These are phyloP conservation scores for Apiotrichum brassicae DNA, from an alignment of 1,284 basidiomycete genomes.

Conservation along the genomic window DNA sequence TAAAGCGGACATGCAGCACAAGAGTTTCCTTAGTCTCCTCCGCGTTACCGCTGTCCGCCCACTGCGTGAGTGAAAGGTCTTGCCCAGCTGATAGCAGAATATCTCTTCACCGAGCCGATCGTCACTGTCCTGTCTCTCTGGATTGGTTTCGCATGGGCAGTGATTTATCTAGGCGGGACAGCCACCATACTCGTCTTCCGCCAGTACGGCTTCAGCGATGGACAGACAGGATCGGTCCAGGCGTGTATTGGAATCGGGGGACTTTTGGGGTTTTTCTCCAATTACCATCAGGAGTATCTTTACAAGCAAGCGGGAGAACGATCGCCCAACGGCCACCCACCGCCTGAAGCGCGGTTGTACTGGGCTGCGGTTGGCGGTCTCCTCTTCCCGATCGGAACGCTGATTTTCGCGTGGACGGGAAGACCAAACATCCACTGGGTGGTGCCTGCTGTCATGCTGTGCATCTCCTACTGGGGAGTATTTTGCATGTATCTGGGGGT, in stretches of 20 bases:
- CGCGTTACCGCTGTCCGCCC: conserved; percentile 39
- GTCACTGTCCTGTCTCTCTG: conserved; percentile 48
- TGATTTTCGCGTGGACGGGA: conserved; percentile 42
- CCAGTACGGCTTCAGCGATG: conserved; percentile 36
- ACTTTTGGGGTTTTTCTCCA: conserved; percentile 64
- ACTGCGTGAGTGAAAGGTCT: conserved; percentile 13
- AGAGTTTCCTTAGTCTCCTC: conserved; percentile 34
- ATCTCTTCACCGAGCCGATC: conserved; percentile 49
- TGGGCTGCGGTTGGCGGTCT: conserved; percentile 42
- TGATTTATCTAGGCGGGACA: conserved; percentile 36
- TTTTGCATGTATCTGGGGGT: conserved; percentile 39
- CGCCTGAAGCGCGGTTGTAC: conserved; percentile 50
- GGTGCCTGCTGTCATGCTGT: conserved; percentile 32
- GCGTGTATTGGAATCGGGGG: conserved; percentile 52
- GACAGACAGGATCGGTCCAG: conserved; percentile 25
- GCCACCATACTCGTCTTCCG: conserved; percentile 34
- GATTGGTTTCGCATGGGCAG: conserved; percentile 47
- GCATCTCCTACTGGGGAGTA: conserved; percentile 30
- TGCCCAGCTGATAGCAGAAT: conserved; percentile 19
- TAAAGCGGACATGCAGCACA: conserved; percentile 32
- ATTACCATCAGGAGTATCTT: conserved; percentile 48
- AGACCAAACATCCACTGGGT: conserved; percentile 31
- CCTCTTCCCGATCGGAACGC: conserved; percentile 38
- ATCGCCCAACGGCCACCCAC: conserved; percentile 38
- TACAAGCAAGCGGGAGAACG: conserved; percentile 27